phyloP scores from a whole-genome alignment of 1,284 basidiomycete genomes.

The Malassezia sp. region DNA sequence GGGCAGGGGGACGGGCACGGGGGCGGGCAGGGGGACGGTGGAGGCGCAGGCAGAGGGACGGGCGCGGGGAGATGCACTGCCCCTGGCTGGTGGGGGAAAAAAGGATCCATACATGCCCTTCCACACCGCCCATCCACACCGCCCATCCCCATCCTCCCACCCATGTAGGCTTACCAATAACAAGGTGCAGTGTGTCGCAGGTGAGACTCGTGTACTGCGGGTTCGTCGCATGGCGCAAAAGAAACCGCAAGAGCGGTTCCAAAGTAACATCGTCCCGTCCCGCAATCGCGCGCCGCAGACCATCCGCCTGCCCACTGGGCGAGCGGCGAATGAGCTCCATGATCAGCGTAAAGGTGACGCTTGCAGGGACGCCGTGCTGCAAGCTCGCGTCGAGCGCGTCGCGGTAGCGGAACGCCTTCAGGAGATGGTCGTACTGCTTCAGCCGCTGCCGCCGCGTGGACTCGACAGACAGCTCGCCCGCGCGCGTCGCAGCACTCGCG shows the following conservation, averaged over 20 bases:
- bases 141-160: no score
- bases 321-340: constrained; percentile 76
- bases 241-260: constrained; percentile 74
- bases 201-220: constrained; percentile 81
- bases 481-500: constrained; percentile 17
- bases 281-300: constrained; percentile 68
- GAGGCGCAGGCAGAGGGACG: no score
- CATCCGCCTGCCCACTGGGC: constrained; percentile 54
- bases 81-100: no score
- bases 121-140: no score
- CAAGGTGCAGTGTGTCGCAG: constrained; percentile 66
- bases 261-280: constrained; percentile 88
- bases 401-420: constrained; percentile 88
- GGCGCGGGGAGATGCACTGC: no score
- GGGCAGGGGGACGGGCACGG: neutral
- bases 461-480: constrained; percentile 52
- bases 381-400: constrained; percentile 62
- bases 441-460: constrained; percentile 62
- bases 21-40: neutral
- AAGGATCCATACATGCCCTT: no score
- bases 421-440: constrained; percentile 73
- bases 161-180: no score
- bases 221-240: constrained; percentile 75
- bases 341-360: constrained; percentile 75
- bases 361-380: constrained; percentile 28